Evolutionary conservation across 257 asterid genomes (phyloP), one percentile per base, ranked within the genome.

Genomic region (Nicotiana tabacum): DNA sequence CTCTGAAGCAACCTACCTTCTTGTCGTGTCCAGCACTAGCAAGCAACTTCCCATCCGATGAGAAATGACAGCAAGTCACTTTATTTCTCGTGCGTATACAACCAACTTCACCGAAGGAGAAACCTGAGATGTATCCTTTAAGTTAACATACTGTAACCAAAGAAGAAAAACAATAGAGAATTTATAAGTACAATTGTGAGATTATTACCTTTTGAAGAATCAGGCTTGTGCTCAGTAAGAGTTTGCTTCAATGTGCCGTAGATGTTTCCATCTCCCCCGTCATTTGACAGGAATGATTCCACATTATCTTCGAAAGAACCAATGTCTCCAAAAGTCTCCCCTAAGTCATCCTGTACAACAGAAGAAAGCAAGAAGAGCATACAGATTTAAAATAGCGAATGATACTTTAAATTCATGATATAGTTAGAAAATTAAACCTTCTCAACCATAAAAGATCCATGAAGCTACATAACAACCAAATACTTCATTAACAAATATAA

Each of bases 271-370:
- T 76, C 80, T 51, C 92, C 97, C 16, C 94, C 92, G 84, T 94
- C 98, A 84, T 94, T 96, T 77, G 99, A 91, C 55, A 96, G 90
- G 89, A 96, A 96, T 76, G 98, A 94, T 85, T 96, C 99, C 12
- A 96, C 97, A 77, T 94, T 92, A 85, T 96, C 99, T 83, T 95
- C 99, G 78, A 92, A 89, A 64, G 91, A 86, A 43, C 89, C 97
- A 86, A 94, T 98, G 77, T 96, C 99, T 89, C 93, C 99, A 85
- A 94, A 94, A 70, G 95, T 96, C 83, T 94, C 51, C 12, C 51
- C 98, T 92, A 96, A 92, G 80, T 94, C 99, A 91, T 97, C 90
- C 92, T 91, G 98, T 85, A 85, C 93, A 72, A 93, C 91, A 89
- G 91, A 97, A 51, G 80, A 43, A 43, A 43, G 17, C 64, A 76